Evolutionary conservation across 2,329 filamentous ascomycete genomes (phyloP), one percentile per base, ranked within the genome.

Genomic region (Cytospora piceae): DNA sequence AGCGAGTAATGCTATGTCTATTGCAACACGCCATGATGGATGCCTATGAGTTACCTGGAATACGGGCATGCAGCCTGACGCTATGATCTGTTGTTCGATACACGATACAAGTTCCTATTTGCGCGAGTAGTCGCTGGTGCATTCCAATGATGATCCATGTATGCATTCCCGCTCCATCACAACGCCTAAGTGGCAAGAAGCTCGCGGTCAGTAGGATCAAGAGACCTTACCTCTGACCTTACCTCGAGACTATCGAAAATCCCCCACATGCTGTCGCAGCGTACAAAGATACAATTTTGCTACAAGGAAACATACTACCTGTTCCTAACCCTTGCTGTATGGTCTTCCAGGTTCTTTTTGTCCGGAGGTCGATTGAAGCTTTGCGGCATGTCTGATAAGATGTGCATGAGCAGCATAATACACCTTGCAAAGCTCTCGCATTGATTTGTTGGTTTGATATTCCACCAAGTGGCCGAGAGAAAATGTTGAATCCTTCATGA

Each of bases 201-300:
- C 27, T 63, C 67, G 46, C 65, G 71, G 71, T 71, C 72, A 72
- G 71, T 67, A 71, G 71, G 70, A 69, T 67, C 68, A 53, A 62
- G 56, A 67, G 66, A 66, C 70, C 69, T 72, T 73, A 73, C 73
- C 72, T 74, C 71, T 73, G 72, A 72, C 72, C 72, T 73, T 73
- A 73, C 72, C 72, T 68, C 65, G 29, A 67, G 64, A 62, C 61
- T 63, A 65, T 58, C 52, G 65, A 57, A 61, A 39, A 32, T 63
- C 32, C 32, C 27, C 46, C 52, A 24, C 56, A 59, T 49, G 24
- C 58, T 54, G 49, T 42, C 63, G 56, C 42, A 39, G 51, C 39
- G 32, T 65, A 67, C 42, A 57, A 65, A 31, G 55, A 63, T 60
- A 58, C 54, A 52, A 49, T 34, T 63, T 53, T 54, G 39, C 53